These are phyloP conservation scores for Penicillium salamii DNA, from an alignment of 495 filamentous ascomycete genomes.

Conservation along the genomic window DNA sequence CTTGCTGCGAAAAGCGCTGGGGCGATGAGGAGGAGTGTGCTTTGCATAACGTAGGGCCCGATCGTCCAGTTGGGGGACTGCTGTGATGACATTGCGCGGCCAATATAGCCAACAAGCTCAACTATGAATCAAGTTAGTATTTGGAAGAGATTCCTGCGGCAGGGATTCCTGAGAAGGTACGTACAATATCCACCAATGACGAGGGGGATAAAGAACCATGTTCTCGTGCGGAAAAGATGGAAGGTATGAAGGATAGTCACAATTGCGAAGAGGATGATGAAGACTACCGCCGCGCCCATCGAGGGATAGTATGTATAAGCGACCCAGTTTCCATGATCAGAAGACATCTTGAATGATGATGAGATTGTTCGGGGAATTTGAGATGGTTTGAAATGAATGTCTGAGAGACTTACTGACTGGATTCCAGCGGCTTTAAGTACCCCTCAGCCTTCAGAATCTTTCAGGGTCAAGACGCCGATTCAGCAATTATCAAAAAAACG, in stretches of 20 bases:
- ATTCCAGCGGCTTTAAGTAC: background rate
- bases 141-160: no score
- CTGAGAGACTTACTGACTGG: background rate
- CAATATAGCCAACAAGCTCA: constrained; percentile 39
- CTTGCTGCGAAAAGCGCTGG: constrained; percentile 52
- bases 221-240: constrained; percentile 33
- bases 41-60: constrained; percentile 47
- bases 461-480: background rate
- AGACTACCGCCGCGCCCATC: constrained; percentile 44
- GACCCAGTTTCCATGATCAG: constrained; percentile 11
- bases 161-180: constrained; percentile 10
- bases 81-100: constrained; percentile 27
- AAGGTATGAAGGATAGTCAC: constrained; percentile 38
- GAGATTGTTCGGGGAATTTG: background rate
- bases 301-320: constrained; percentile 52
- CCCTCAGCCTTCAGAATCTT: background rate
- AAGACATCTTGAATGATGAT: constrained; percentile 8
- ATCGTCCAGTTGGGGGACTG: constrained; percentile 25
- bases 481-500: background rate
- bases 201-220: constrained; percentile 55
- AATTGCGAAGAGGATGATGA: constrained; percentile 44
- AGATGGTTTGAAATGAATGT: background rate
- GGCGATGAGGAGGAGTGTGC: constrained; percentile 44
- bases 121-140: constrained; percentile 12
- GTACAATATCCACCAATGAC: constrained; percentile 50